phyloP scores from a whole-genome alignment of 768 basidiomycete species.

The Amanita rimosa region DNA sequence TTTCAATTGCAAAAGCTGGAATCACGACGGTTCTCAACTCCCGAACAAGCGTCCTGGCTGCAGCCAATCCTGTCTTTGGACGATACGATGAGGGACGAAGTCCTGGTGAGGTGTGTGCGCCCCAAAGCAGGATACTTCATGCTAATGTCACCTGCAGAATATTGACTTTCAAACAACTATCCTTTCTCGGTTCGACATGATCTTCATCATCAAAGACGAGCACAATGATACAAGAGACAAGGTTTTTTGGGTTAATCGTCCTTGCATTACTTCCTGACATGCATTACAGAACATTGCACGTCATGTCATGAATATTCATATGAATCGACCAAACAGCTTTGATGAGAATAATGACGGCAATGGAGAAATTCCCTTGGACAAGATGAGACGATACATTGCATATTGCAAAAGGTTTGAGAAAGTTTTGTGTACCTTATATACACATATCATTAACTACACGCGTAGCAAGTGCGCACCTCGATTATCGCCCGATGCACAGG shows the following conservation, averaged over 20 bases:
- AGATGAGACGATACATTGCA: constrained; percentile 96
- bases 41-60: constrained; percentile 89
- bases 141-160: constrained; percentile 34
- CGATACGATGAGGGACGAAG: constrained; percentile 95
- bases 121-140: neutral
- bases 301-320: constrained; percentile 98
- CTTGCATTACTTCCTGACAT: neutral
- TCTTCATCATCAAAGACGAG: constrained; percentile 97
- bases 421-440: neutral
- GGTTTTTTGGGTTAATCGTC: constrained; percentile 29
- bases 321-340: constrained; percentile 73
- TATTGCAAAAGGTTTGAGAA: constrained; percentile 81
- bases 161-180: constrained; percentile 99
- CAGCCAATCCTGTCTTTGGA: constrained; percentile 97
- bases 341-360: constrained; percentile 56
- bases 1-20: constrained; percentile 98
- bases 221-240: constrained; percentile 91
- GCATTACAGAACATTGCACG: constrained; percentile 73
- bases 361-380: constrained; percentile 91
- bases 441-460: neutral
- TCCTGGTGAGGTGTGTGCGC: constrained; percentile 68
- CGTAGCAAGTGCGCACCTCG: constrained; percentile 92
- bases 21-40: constrained; percentile 98
- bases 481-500: constrained; percentile 85
- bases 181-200: constrained; percentile 98